phyloP scores from a whole-genome alignment of 2,329 filamentous ascomycete genomes.

The Amesomyces nigricolor region DNA sequence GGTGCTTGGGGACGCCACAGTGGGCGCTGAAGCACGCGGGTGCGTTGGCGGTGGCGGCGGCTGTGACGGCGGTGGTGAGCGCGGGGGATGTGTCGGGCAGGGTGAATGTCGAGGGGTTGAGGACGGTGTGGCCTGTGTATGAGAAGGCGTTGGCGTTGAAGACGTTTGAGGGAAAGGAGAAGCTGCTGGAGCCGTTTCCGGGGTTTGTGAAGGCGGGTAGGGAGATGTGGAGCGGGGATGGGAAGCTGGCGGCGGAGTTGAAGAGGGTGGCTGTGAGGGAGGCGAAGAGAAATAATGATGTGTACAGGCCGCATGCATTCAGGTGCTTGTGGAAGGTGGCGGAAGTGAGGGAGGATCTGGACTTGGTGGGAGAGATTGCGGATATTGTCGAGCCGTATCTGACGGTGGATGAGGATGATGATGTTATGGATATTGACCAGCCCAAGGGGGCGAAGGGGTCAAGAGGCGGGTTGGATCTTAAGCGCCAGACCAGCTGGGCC shows the following conservation, averaged over 20 bases:
- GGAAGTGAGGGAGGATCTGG: slow-evolving; percentile 60
- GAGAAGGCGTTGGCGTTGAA: slow-evolving; percentile 80
- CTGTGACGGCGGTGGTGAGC: slow-evolving; percentile 59
- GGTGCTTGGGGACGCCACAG: slow-evolving; percentile 69
- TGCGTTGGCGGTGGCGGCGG: slow-evolving; percentile 72
- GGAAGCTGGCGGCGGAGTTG: slow-evolving; percentile 54
- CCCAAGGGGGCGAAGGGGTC: slow-evolving; percentile 15
- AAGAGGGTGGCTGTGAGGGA: slow-evolving; percentile 80
- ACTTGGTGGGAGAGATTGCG: slow-evolving; percentile 63
- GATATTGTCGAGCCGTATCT: slow-evolving; percentile 59
- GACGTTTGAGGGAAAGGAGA: slow-evolving; percentile 89
- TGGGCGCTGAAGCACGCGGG: slow-evolving; percentile 90
- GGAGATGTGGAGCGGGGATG: slow-evolving; percentile 50
- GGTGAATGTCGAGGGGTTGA: slow-evolving; percentile 55
- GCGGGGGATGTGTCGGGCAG: slow-evolving; percentile 52
- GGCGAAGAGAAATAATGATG: slow-evolving; percentile 84
- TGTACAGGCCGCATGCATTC: slow-evolving; percentile 73
- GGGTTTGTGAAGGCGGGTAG: slow-evolving; percentile 65
- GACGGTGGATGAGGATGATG: slow-evolving; percentile 54
- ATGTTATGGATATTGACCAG: slow-evolving; percentile 64
- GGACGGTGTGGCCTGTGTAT: slow-evolving; percentile 72
- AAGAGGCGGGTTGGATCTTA: slow-evolving; percentile 30
- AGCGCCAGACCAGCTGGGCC: slow-evolving; percentile 42
- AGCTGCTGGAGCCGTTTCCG: slow-evolving; percentile 72
- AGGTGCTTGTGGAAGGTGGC: slow-evolving; percentile 66